These are phyloP conservation scores for Bryoerythrophyllum caledonicum DNA, from an alignment of 225 moss, liverwort and hornwort species.

Conservation along the genomic window DNA sequence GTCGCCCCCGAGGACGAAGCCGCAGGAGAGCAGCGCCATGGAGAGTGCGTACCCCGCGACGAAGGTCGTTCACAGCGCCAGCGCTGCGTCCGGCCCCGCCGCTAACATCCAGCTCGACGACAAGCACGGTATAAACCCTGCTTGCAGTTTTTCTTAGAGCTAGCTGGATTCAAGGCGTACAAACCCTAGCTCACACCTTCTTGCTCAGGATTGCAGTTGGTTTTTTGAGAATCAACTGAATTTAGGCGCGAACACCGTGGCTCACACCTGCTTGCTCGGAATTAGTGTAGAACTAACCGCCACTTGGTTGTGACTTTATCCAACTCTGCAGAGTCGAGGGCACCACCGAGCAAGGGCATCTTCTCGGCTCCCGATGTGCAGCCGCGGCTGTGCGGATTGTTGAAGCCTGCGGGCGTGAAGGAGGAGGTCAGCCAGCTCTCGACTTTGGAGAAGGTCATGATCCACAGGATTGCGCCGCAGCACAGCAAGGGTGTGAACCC, in stretches of 20 bases:
- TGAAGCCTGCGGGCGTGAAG: conserved; percentile 34
- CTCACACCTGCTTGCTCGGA: too few species aligned
- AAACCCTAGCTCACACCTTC: too few species aligned
- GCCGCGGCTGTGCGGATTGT: conserved; percentile 72
- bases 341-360: conserved; percentile 43
- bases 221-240: too few species aligned
- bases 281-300: neutral
- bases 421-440: conserved; percentile 74
- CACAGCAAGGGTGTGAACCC: conserved; percentile 60
- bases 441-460: conserved; percentile 60
- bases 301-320: neutral
- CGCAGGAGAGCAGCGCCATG: neutral
- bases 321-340: conserved; percentile 21
- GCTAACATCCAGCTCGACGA: neutral
- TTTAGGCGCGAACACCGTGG: too few species aligned
- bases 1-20: conserved; percentile 1
- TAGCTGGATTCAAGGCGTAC: too few species aligned
- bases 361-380: conserved; percentile 45
- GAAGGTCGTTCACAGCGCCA: too few species aligned
- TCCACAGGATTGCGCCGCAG: conserved; percentile 71
- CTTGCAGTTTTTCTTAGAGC: neutral
- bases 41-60: neutral
- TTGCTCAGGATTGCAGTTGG: too few species aligned
- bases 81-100: too few species aligned
- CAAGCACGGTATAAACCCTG: neutral